phyloP scores from a whole-genome alignment of 768 basidiomycete species.

The Psilocybe sp. region DNA sequence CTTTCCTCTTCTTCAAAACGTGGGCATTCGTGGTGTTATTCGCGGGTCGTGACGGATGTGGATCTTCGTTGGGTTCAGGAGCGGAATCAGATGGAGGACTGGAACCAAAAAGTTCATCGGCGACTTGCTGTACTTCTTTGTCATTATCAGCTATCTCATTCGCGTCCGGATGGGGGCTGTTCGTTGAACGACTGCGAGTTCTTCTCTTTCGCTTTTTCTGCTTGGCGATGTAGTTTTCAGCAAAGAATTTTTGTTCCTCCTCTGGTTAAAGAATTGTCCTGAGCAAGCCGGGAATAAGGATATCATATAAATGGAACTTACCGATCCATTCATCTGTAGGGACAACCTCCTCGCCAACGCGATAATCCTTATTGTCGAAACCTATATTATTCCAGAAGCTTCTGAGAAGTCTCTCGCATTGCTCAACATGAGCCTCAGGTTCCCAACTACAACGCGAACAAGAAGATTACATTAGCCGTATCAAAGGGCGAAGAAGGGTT shows the following conservation, averaged over 20 bases:
- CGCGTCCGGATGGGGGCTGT: background rate
- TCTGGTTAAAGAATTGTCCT: conserved; percentile 19
- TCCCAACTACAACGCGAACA: conserved; percentile 54
- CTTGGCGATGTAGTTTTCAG: conserved; percentile 22
- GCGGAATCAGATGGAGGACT: too few species aligned
- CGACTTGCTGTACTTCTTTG: background rate
- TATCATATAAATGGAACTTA: conserved; percentile 24
- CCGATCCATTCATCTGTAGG: conserved; percentile 59
- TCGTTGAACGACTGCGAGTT: background rate
- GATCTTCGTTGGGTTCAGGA: background rate
- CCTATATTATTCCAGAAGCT: conserved; percentile 68
- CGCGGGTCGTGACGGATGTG: conserved; percentile 4
- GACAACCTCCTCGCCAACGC: conserved; percentile 38
- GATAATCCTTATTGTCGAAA: conserved; percentile 52
- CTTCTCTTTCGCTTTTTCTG: conserved; percentile 8
- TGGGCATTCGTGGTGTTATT: conserved; percentile 3
- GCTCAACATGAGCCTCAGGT: conserved; percentile 53
- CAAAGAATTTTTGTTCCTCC: conserved; percentile 36
- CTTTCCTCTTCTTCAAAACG: conserved; percentile 11
- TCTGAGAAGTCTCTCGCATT: conserved; percentile 55
- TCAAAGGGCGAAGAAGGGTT: background rate
- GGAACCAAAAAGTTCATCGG: too few species aligned
- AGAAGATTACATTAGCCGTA: conserved; percentile 4
- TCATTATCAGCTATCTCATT: background rate
- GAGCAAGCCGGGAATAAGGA: background rate